Conservation (phyloP, 2,329 filamentous ascomycete genomes). For the Ophiocordyceps camponoti-floridani region DNA sequence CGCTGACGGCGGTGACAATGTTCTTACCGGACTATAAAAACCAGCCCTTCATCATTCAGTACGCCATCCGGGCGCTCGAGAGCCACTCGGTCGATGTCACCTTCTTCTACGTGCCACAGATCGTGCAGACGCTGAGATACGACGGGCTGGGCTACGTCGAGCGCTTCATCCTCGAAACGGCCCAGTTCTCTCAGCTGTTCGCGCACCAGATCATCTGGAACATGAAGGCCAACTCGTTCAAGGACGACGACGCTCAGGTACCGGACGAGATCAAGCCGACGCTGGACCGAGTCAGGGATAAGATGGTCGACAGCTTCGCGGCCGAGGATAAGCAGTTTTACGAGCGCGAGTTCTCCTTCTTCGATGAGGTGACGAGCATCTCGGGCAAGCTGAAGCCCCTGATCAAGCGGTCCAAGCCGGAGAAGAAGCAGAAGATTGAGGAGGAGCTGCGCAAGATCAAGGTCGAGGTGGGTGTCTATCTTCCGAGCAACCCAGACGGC, state of each 20-base stretch:
- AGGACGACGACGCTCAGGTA: constrained; percentile 81
- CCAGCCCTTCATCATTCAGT: constrained; percentile 86
- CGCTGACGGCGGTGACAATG: constrained; percentile 80
- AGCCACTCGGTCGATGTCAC: constrained; percentile 92
- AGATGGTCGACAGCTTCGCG: constrained; percentile 70
- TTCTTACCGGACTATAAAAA: constrained; percentile 84
- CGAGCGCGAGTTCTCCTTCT: constrained; percentile 92
- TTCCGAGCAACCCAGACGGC: constrained; percentile 92
- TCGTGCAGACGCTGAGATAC: constrained; percentile 87
- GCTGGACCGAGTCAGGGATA: constrained; percentile 74
- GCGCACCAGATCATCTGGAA: constrained; percentile 99
- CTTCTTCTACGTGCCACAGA: constrained; percentile 97
- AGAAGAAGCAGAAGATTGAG: constrained; percentile 98
- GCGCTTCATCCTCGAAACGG: constrained; percentile 90
- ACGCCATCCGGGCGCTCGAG: constrained; percentile 87
- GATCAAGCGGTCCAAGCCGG: constrained; percentile 80
- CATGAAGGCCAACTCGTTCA: constrained; percentile 98
- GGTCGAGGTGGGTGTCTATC: constrained; percentile 90
- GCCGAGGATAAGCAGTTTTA: constrained; percentile 69
- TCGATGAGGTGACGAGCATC: constrained; percentile 86
- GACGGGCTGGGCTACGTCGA: constrained; percentile 89
- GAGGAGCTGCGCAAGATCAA: constrained; percentile 96
- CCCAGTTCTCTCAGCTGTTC: constrained; percentile 93
- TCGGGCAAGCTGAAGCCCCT: constrained; percentile 90
- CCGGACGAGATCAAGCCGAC: constrained; percentile 88